phyloP scores from a whole-genome alignment of 2,329 filamentous ascomycete genomes.

The Aspergillus tubingensis region DNA sequence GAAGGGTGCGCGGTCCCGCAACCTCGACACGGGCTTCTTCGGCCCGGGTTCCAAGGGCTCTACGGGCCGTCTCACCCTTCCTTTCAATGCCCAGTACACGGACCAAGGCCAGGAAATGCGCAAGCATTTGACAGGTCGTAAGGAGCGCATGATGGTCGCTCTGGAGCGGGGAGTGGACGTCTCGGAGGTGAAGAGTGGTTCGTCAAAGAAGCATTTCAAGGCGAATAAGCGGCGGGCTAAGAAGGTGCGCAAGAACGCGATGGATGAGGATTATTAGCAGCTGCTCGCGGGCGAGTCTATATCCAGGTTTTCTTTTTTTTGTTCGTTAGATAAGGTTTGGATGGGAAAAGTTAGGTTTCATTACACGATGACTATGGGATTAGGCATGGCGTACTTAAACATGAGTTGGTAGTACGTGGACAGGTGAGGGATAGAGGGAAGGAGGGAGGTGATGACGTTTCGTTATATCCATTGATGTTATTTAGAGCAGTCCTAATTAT shows the following conservation, averaged over 20 bases:
- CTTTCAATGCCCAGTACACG: slow-evolving; percentile 88
- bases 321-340: slow-evolving; percentile 10
- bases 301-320: slow-evolving; percentile 12
- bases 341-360: background rate
- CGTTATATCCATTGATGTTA: slow-evolving; percentile 3
- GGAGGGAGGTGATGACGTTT: background rate
- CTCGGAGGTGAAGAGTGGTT: slow-evolving; percentile 65
- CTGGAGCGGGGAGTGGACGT: slow-evolving; percentile 83
- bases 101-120: slow-evolving; percentile 73
- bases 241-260: slow-evolving; percentile 32
- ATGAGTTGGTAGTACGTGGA: background rate
- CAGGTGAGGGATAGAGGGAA: background rate
- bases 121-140: slow-evolving; percentile 78
- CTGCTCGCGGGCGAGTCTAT: slow-evolving; percentile 24
- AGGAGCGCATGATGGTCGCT: slow-evolving; percentile 75
- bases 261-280: slow-evolving; percentile 33
- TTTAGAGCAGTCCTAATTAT: background rate
- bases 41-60: slow-evolving; percentile 59
- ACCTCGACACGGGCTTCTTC: slow-evolving; percentile 90
- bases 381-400: too few relatives aligned
- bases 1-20: slow-evolving; percentile 69
- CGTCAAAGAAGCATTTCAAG: slow-evolving; percentile 78
- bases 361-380: background rate
- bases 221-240: slow-evolving; percentile 41
- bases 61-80: slow-evolving; percentile 69